phyloP scores from a whole-genome alignment of 345 rosid genomes.

The Lenwebbia sp. region DNA sequence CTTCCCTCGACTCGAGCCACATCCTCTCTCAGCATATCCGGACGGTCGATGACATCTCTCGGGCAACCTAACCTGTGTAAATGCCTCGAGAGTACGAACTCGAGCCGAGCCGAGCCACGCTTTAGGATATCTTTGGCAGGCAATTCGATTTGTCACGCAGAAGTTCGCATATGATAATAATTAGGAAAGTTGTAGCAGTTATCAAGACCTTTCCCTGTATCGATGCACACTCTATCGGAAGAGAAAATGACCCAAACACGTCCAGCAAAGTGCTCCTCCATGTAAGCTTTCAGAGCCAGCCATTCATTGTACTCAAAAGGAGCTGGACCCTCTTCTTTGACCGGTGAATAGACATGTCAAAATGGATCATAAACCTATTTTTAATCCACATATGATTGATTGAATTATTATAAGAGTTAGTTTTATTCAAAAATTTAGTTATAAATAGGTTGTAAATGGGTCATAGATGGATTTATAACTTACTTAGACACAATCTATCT shows the following conservation, averaged over 20 bases:
- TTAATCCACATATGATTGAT: too few relatives aligned
- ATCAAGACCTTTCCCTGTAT: background rate
- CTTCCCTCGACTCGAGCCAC: background rate
- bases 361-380: too few relatives aligned
- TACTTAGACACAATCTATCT: too few relatives aligned
- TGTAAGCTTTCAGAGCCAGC: background rate
- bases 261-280: background rate
- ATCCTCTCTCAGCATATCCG: background rate
- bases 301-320: background rate
- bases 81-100: background rate
- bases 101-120: background rate
- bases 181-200: background rate
- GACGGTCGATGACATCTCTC: too few relatives aligned
- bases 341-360: too few relatives aligned
- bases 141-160: background rate
- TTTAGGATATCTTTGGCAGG: background rate
- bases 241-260: background rate
- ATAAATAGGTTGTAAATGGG: too few relatives aligned
- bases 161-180: background rate
- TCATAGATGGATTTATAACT: too few relatives aligned
- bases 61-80: background rate
- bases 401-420: too few relatives aligned
- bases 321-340: background rate
- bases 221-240: too few relatives aligned
- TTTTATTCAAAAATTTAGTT: too few relatives aligned